Evolutionary conservation across 768 basidiomycete species (phyloP), one percentile per base, ranked within the genome.

Genomic region (Amanita molliuscula): DNA sequence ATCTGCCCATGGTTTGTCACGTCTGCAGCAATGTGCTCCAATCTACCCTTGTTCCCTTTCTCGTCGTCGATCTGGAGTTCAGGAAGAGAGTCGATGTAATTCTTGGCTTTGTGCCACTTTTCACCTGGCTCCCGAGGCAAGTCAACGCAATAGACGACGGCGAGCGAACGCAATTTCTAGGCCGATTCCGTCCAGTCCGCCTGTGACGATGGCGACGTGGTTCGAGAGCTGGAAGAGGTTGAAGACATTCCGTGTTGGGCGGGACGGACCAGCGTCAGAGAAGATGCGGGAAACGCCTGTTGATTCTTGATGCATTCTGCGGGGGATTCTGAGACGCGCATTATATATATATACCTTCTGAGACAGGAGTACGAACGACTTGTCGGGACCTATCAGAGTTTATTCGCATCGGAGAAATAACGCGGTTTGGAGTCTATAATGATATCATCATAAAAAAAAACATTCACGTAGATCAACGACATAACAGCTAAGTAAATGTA

Each of bases 181-280:
- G 8, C 84, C 84, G 16, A 87, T 72, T 0, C 84, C 79, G 33
- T 76, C 65, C 48, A 77, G 73, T 0, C 68, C 77, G 0, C 79
- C 78, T 0, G 78, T 73, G 23, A 81, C 70, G 35, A 80, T 60
- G 11, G 67, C 75, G 15, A 78, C 74, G 0, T 69, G 69, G 38
- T 68, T 67, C 21, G 62, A 58, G 20, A 79, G 65, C 1, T 68
- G 67, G 61, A 74, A 78, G 53, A 41, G 48, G 21, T 21, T 37
- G 36, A 41, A 36, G 5, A 34, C 21, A 28, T 9, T 38, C 18
- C 44, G 29, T 38, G 21, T 26, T 26, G 25, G 25, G 25, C 3
- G 25, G 6, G 2, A 26, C 25, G 25, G 25, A 26, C 4, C 28
- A 13, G 46, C 6, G 16, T 1, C 20, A n/a, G 46, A 47, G 20